Conservation (phyloP, 768 basidiomycete genomes). For the Hygrocybe punicea region DNA sequence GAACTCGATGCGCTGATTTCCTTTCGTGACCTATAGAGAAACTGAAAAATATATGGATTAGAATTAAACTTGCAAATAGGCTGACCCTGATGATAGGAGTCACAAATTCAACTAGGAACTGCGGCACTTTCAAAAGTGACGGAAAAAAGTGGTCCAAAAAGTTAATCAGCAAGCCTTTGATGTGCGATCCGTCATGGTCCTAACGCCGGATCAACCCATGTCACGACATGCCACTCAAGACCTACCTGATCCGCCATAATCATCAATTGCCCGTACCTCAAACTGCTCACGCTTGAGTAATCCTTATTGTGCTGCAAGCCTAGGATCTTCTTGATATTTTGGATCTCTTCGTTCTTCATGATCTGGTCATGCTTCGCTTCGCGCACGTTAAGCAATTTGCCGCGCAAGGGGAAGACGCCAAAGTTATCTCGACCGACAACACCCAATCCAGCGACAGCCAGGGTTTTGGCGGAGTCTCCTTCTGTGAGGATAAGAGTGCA, state of each 20-base stretch:
- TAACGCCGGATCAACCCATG: constrained; percentile 27
- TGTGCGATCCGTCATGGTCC: constrained; percentile 99
- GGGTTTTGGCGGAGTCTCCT: constrained; percentile 97
- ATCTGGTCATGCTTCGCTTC: constrained; percentile 96
- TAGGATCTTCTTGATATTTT: constrained; percentile 97
- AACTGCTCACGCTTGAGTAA: constrained; percentile 59
- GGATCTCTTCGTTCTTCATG: constrained; percentile 97
- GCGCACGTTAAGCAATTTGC: constrained; percentile 94
- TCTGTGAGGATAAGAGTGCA: constrained; percentile 98
- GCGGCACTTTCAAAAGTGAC: constrained; percentile 82
- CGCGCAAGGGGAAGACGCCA: constrained; percentile 96
- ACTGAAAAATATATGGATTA: not conserved
- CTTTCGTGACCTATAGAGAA: constrained; percentile 63
- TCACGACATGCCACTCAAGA: constrained; percentile 6
- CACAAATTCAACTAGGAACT: constrained; percentile 96
- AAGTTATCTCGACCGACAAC: constrained; percentile 96
- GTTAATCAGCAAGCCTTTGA: constrained; percentile 98
- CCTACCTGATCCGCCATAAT: constrained; percentile 99
- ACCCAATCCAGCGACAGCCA: constrained; percentile 90
- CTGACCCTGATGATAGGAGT: constrained; percentile 94
- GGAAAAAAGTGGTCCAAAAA: constrained; percentile 97
- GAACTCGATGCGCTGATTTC: constrained; percentile 76
- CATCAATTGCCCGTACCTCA: constrained; percentile 95
- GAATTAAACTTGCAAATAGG: constrained; percentile 4
- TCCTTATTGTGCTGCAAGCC: constrained; percentile 93